Percentiles rank a stretch among this genome's conserved stretches.
phyloP scores from a whole-genome alignment of 192 early-diverging fungal genomes.

The Coemansia sp. region DNA sequence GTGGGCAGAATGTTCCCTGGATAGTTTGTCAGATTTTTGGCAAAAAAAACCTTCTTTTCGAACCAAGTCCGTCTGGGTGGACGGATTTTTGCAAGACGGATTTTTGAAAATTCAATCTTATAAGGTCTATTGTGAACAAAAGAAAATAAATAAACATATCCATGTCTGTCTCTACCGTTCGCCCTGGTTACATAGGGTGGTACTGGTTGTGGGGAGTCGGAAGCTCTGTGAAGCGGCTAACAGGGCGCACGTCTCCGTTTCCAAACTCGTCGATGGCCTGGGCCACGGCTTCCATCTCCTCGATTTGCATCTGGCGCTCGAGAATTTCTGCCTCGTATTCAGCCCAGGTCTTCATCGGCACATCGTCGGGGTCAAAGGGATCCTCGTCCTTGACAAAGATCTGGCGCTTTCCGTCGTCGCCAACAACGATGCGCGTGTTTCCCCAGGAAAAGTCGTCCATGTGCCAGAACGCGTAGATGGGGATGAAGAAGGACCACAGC shows the following conservation, averaged over 20 bases:
- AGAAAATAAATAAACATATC: too few species aligned
- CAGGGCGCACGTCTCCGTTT: constrained; percentile 21
- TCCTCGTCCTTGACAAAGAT: constrained; percentile 70
- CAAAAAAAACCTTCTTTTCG: too few species aligned
- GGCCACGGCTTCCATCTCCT: constrained; percentile 28
- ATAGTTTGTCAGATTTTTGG: too few species aligned
- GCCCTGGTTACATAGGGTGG: too few species aligned
- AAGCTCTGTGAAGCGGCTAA: constrained; percentile 33
- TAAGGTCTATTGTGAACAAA: too few species aligned
- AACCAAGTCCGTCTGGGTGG: too few species aligned
- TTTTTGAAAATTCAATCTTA: too few species aligned
- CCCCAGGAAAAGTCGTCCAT: constrained; percentile 99
- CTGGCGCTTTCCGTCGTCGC: constrained; percentile 67
- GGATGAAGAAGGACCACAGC: constrained; percentile 89
- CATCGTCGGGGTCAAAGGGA: constrained; percentile 82
- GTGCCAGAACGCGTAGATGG: constrained; percentile 97
- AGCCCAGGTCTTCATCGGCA: constrained; percentile 85
- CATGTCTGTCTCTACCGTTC: too few species aligned
- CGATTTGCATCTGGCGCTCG: constrained; percentile 20
- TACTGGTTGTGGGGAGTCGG: neutral
- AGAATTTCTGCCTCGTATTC: constrained; percentile 70
- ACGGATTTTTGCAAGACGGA: too few species aligned
- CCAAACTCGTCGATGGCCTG: constrained; percentile 48
- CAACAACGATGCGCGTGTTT: constrained; percentile 84
- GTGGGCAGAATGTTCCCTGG: too few species aligned